Base-by-base conservation (phyloP, 2,329 filamentous ascomycete species). In the Apiospora koreana region DNA sequence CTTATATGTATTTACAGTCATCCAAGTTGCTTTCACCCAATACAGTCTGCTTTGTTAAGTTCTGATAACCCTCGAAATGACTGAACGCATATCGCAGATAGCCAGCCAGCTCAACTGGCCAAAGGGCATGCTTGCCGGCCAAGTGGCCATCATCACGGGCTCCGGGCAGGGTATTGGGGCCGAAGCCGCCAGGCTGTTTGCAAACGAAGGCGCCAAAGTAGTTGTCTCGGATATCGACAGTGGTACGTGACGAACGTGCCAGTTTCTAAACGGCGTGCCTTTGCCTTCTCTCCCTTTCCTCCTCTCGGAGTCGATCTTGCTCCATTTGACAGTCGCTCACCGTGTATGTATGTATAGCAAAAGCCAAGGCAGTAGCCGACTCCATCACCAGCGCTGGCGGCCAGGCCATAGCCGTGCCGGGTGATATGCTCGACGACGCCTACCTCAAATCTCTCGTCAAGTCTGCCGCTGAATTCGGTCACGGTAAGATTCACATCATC, bases 91-190 rank as follows among this genome's bases (percentile, higher is more conserved):
- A 67, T 84, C 87, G 50, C 93, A 96, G 81, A 89, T 97, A 75
- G 88, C 91, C 46, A 87, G 87, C 72, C 94, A 97, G 81, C 88
- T 97, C 76, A 95, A 94, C 83, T 95, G 91, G 83, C 93, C 94
- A 46, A 87, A 89, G 78, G 94, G 94, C 71, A 85, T 97, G 80
- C 88, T 97, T 69, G 88, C 88, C 41, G 92, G 92, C 68, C 94
- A 97, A 80, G 89, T 92, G 21, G 94, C 94, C 77, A 97, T 97
- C 80, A 92, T 97, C 79, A 97, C 94, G 2, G 94, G 94, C 62
- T 90, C 91, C 23, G 94, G 93, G 10, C 94, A 97, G 80, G 94
- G 94, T 71, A 97, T 97, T 79, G 94, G 94, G 31, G 94, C 94
- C 38, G 94, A 97, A 82, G 87, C 92, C 42, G 94, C 94, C 9